Conservation (phyloP, 257 asterid genomes). For the Gentiana macrophylla region DNA sequence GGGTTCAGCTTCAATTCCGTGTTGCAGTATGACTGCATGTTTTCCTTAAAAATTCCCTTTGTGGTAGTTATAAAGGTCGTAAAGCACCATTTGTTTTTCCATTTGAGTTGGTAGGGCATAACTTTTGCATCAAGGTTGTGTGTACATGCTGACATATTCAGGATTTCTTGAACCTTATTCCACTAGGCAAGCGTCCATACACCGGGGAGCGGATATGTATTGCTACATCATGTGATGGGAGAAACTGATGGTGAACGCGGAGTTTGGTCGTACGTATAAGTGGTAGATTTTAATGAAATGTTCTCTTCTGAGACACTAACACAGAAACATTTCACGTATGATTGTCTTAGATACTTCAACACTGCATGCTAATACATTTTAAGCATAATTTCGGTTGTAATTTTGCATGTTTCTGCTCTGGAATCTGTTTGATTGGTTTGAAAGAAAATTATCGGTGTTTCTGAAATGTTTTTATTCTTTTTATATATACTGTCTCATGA, state of each 20-base stretch:
- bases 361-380: no score
- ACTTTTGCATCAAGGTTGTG: neutral
- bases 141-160: slow-evolving; percentile 5
- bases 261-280: slow-evolving; percentile 66
- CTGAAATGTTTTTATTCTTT: no score
- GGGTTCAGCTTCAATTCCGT: no score
- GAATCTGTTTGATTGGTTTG: no score
- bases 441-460: no score
- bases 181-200: slow-evolving; percentile 71
- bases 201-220: slow-evolving; percentile 96
- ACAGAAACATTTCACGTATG: no score
- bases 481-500: no score
- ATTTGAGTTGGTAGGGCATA: neutral
- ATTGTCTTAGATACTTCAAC: no score
- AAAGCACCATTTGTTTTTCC: neutral
- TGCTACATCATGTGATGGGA: slow-evolving; percentile 98
- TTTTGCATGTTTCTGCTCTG: no score
- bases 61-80: neutral
- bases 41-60: neutral
- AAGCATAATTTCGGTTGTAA: no score
- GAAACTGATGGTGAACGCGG: slow-evolving; percentile 95
- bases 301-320: no score
- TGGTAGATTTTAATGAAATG: neutral
- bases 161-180: slow-evolving; percentile 9
- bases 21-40: no score